Percentiles rank a stretch among this genome's conserved stretches.
phyloP scores from a whole-genome alignment of 2,329 filamentous ascomycete species.

The Monosporascus sp. region DNA sequence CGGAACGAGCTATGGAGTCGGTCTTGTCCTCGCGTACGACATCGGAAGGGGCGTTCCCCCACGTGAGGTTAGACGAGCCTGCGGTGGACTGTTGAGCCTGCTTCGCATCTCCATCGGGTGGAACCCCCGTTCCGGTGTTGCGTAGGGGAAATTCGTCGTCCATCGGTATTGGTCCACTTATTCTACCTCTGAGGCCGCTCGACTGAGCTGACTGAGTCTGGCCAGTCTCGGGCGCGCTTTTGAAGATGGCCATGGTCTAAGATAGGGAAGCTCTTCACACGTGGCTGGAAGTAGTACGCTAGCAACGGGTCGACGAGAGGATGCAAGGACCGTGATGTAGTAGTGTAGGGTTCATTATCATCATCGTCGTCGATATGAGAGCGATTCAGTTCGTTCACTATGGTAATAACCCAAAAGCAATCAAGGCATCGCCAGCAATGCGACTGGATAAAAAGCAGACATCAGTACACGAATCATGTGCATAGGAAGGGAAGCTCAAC shows the following conservation, averaged over 20 bases:
- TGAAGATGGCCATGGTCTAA: conserved; percentile 38
- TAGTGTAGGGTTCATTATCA: not conserved
- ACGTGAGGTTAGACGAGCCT: conserved; percentile 14
- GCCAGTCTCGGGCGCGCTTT: conserved; percentile 34
- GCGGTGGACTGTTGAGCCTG: conserved; percentile 12
- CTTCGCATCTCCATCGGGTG: conserved; percentile 24
- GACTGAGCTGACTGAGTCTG: conserved; percentile 29
- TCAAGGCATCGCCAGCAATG: conserved; percentile 25
- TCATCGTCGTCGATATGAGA: not conserved
- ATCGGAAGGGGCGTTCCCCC: conserved; percentile 13
- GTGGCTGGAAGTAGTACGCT: conserved; percentile 11
- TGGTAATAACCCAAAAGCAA: not conserved
- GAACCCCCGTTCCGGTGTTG: conserved; percentile 34
- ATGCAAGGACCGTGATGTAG: conserved; percentile 7
- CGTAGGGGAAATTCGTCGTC: conserved; percentile 51
- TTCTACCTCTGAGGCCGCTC: conserved; percentile 50
- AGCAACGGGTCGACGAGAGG: conserved; percentile 13
- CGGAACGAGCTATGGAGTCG: conserved; percentile 15
- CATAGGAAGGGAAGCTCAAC: conserved; percentile 8
- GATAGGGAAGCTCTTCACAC: conserved; percentile 4
- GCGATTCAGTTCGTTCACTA: not conserved
- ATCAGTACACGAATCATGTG: conserved; percentile 17
- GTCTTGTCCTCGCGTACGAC: conserved; percentile 14
- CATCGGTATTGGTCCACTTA: conserved; percentile 57
- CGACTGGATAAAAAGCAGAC: conserved; percentile 18